Evolutionary conservation across 2,329 filamentous ascomycete genomes (phyloP).

Genomic region (Drechslerella coelobrocha): DNA sequence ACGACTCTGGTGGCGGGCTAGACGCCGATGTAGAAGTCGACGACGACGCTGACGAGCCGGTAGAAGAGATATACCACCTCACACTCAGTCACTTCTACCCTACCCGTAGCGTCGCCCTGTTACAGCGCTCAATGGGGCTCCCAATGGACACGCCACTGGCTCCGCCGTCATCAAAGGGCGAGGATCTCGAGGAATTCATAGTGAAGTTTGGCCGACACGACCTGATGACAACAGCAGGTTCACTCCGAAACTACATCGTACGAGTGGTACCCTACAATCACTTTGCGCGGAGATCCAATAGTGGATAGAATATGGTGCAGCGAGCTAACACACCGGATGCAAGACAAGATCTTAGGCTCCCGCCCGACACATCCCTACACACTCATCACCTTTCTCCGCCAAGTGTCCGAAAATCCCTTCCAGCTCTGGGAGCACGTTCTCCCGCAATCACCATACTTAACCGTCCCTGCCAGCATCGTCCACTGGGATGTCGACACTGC

Average conservation of each 20-base stretch:
- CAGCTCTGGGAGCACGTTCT: slow-evolving; percentile 24
- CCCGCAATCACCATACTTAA: slow-evolving; percentile 28
- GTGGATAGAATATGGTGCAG: neutral
- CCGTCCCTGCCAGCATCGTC: slow-evolving; percentile 21
- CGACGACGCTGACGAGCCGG: slow-evolving; percentile 17
- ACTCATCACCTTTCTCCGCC: slow-evolving; percentile 33
- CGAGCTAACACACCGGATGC: neutral
- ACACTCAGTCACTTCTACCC: slow-evolving; percentile 43
- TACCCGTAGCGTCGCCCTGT: slow-evolving; percentile 19
- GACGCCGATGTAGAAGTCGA: neutral
- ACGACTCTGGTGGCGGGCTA: neutral
- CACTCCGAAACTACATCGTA: slow-evolving; percentile 46
- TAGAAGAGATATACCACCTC: slow-evolving; percentile 46
- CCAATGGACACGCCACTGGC: slow-evolving; percentile 1
- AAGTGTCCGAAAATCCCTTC: slow-evolving; percentile 27
- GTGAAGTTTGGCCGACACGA: slow-evolving; percentile 39
- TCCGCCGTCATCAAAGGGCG: neutral
- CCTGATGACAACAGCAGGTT: slow-evolving; percentile 27
- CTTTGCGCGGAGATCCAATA: neutral
- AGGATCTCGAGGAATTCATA: slow-evolving; percentile 4
- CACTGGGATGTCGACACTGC: slow-evolving; percentile 39
- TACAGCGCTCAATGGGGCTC: slow-evolving; percentile 40
- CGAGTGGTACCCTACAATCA: too few relatives aligned
- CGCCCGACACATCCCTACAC: slow-evolving; percentile 34
- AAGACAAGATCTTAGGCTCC: slow-evolving; percentile 30